Percentiles rank a stretch among this genome's conserved stretches.
phyloP scores from a whole-genome alignment of 225 moss, liverwort and hornwort genomes.

The Pseudisothecium myosuroides region DNA sequence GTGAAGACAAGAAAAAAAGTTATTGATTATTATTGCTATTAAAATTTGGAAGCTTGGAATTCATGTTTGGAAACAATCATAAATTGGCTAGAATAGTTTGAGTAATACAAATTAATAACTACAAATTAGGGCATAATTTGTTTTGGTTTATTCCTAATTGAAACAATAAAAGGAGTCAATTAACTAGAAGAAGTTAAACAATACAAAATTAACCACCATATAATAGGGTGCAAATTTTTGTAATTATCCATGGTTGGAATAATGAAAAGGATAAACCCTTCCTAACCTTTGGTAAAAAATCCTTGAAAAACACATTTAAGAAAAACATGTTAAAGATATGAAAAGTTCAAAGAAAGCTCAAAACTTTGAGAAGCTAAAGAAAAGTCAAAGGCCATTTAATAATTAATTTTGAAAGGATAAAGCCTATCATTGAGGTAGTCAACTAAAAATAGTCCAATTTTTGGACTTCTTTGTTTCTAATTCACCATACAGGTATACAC shows the following conservation, averaged over 20 bases:
- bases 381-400: neutral
- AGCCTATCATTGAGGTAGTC: neutral
- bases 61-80: neutral
- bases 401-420: accelerated
- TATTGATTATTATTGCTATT: neutral
- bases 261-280: neutral
- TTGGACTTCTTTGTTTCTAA: neutral
- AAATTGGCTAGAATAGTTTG: neutral
- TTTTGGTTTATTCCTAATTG: neutral
- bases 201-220: neutral
- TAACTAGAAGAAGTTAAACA: neutral
- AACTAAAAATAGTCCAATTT: too few relatives aligned
- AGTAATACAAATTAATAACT: neutral
- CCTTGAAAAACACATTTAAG: neutral
- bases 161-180: neutral
- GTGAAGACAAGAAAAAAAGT: too few relatives aligned
- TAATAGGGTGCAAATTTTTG: neutral
- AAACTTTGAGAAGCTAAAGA: neutral
- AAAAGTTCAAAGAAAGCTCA: neutral
- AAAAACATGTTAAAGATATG: accelerated
- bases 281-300: accelerated
- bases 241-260: accelerated
- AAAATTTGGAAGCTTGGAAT: neutral
- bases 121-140: accelerated
- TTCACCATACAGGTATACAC: accelerated